Base-by-base conservation (phyloP, 306 rosid genomes). In the Pueraria montana region DNA sequence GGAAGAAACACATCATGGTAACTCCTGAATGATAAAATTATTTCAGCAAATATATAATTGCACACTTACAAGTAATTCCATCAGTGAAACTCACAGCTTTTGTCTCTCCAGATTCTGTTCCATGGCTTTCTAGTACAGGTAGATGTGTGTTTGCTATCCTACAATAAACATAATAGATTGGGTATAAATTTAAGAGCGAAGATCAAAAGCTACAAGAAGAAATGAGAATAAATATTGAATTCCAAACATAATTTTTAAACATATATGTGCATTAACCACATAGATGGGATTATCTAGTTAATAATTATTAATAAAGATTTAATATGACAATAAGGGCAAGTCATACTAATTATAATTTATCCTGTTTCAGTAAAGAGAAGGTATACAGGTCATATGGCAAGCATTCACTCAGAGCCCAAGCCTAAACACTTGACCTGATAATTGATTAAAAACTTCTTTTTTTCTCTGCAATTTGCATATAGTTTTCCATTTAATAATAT, bases 71-170 rank as follows among this genome's bases (percentile, higher is more conserved):
- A 76, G 78, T 50, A 76, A 50, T 78, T 68, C 76, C 83, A 76
- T 83, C 86, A 27, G 58, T 67, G 62, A 84, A 77, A 72, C 90
- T 77, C 74, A 36, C 78, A 72, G 84, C 76, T 83, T 79, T 86
- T 86, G 87, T 72, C 77, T 78, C 90, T 83, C 79, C 87, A 88
- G 88, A 88, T 76, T 61, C 86, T 55, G 83, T 82, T 79, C 79
- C 90, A 43, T 66, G 80, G 85, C 74, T 90, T 89, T 87, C 90
- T 79, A 88, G 84, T 42, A 81, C 73, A 74, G 77, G 82, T 73
- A 73, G 82, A 78, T 80, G 83, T 50, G 87, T 82, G 88, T 86
- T 85, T 80, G 86, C 69, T 69, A 80, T 81, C 94, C 98, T 96
- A 88, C 88, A 87, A 82, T 75, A 66, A 38, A 66, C 63, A 85